Evolutionary conservation across 2,329 filamentous ascomycete species (phyloP).

Genomic region (Aurifilum marmelostoma): DNA sequence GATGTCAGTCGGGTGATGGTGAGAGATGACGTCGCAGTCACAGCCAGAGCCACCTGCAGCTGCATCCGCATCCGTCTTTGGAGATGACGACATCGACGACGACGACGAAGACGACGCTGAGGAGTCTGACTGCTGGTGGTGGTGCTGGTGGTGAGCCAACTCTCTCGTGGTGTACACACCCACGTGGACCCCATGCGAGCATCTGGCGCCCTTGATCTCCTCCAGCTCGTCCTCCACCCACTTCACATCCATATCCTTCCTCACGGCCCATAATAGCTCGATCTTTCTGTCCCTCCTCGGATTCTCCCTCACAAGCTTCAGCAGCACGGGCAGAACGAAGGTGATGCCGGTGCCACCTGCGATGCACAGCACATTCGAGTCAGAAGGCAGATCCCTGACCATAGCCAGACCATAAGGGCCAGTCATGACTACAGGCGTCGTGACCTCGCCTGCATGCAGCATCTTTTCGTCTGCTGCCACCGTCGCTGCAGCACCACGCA

Average conservation of each 20-base stretch:
- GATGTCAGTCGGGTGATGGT: slow-evolving; percentile 30
- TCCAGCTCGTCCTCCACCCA: slow-evolving; percentile 64
- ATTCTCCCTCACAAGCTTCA: slow-evolving; percentile 41
- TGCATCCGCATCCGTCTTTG: background rate
- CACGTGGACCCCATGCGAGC: slow-evolving; percentile 50
- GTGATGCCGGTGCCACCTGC: slow-evolving; percentile 64
- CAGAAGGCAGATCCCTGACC: slow-evolving; percentile 43
- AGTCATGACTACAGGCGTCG: slow-evolving; percentile 61
- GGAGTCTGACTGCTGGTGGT: slow-evolving; percentile 32
- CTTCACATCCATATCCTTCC: slow-evolving; percentile 54
- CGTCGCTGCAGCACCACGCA: slow-evolving; percentile 6
- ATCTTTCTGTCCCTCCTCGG: slow-evolving; percentile 47
- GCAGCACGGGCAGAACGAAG: slow-evolving; percentile 56
- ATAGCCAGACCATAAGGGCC: slow-evolving; percentile 65
- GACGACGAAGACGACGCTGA: slow-evolving; percentile 12
- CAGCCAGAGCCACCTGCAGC: slow-evolving; percentile 32
- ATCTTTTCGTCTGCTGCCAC: background rate
- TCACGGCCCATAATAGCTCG: slow-evolving; percentile 68
- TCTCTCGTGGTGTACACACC: slow-evolving; percentile 65
- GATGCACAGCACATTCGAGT: slow-evolving; percentile 54
- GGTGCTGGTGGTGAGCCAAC: slow-evolving; percentile 30
- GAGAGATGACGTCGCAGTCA: slow-evolving; percentile 26
- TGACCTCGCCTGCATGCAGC: slow-evolving; percentile 31
- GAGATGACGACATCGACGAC: background rate
- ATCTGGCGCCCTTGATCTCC: slow-evolving; percentile 45